Conservation (phyloP, 257 asterid species). For the Anisodus acutangulus region DNA sequence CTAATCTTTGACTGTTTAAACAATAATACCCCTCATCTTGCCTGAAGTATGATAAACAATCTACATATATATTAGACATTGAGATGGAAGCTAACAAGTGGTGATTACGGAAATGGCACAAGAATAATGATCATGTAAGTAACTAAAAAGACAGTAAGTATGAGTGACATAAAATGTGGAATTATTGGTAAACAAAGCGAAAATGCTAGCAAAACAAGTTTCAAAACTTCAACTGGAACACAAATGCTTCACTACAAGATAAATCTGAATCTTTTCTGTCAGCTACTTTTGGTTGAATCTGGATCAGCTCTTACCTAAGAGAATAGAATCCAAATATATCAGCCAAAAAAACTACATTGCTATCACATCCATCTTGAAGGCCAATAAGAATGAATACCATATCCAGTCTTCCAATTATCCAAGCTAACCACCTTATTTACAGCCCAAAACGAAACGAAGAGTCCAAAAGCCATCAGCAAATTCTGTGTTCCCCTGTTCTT, state of each 20-base stretch:
- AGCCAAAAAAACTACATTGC: neutral
- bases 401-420: slow-evolving; percentile 99
- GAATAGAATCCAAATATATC: neutral
- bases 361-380: slow-evolving; percentile 82
- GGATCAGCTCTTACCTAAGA: slow-evolving; percentile 45
- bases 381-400: slow-evolving; percentile 80
- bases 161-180: neutral
- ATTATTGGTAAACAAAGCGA: neutral
- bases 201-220: neutral
- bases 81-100: slow-evolving; percentile 14
- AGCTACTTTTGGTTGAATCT: neutral
- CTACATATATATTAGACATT: neutral
- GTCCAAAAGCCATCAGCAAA: slow-evolving; percentile 45
- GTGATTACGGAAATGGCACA: neutral
- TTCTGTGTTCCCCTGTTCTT: slow-evolving; percentile 60
- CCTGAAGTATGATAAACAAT: neutral
- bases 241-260: slow-evolving; percentile 15
- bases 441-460: slow-evolving; percentile 64
- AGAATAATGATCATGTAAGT: neutral
- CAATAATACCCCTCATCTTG: slow-evolving; percentile 1
- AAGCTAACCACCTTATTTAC: slow-evolving; percentile 73
- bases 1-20: neutral
- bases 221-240: slow-evolving; percentile 28
- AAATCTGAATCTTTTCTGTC: slow-evolving; percentile 26
- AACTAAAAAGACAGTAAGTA: neutral